Evolutionary conservation across 306 rosid genomes (phyloP), one percentile per base, ranked within the genome.

Genomic region (Prunus fruticosa): DNA sequence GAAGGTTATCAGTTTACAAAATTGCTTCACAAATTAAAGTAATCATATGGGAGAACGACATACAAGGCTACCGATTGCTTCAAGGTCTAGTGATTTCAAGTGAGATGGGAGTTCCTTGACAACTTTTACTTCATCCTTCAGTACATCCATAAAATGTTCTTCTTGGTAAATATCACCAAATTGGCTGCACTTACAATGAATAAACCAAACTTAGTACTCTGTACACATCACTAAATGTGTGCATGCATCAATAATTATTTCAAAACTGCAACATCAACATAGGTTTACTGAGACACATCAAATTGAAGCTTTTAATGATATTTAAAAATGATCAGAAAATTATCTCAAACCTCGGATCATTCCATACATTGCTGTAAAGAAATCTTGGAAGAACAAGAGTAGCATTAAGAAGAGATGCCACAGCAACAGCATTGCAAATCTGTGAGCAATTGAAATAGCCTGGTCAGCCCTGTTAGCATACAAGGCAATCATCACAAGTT

Each of bases 301-400:
- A 23, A 25, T 8, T 41, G 67, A 73, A 27, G 56, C 18, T 23
- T 1, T 18, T 45, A 58, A 41, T 50, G 8, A 9, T n/a, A 45
- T 45, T 9, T 8, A 8, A 56, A 56, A 46, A 41, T 73, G 6
- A 73, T 9, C 12, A 43, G 54, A 15, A 38, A 60, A 68, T 57
- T 72, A 69, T 66, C 34, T 76, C 78, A 38, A 74, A 95, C 99
- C 99, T 95, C 0, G 99, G 97, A 82, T 95, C 99, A 73, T 91
- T 95, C 99, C 99, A 95, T 30, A 95, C 97, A 51, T 91, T 95
- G 86, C 99, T 95, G 90, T 91, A 91, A 41, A 92, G 86, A 74
- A 85, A 95, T 60, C 80, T 82, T 67, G 99, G 99, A 78, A 88
- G 79, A 51, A 95, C 97, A 32, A 95, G 86, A 74, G 97, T 95